A percentile compares a stretch with the other conserved stretches of the same genome.
phyloP scores from a whole-genome alignment of 805 yeast species.

The Ogataea pini region DNA sequence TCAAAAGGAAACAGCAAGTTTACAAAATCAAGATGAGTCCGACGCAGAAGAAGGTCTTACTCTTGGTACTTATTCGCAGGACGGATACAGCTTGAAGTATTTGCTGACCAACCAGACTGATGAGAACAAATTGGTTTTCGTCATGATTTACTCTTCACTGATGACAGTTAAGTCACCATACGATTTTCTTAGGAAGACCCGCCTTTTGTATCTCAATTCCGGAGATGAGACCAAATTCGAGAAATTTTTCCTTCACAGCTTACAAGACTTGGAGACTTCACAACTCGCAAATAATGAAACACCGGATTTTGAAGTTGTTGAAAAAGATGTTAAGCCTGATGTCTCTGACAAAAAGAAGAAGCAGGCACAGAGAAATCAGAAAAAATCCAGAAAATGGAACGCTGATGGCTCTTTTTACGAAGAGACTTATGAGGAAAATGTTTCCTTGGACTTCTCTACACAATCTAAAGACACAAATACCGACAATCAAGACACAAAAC shows the following conservation, averaged over 20 bases:
- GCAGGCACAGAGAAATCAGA: constrained; percentile 23
- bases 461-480: constrained; percentile 21
- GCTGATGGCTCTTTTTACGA: constrained; percentile 60
- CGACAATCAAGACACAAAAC: constrained; percentile 24
- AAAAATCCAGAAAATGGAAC: constrained; percentile 64
- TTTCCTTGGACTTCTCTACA: constrained; percentile 57
- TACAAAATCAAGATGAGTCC: constrained; percentile 23
- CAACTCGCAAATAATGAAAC: constrained; percentile 11
- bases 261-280: constrained; percentile 31
- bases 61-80: constrained; percentile 35
- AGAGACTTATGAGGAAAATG: constrained; percentile 37
- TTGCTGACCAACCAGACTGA: constrained; percentile 39
- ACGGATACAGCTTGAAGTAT: constrained; percentile 48
- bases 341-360: constrained; percentile 16
- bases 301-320: constrained; percentile 9
- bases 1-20: constrained; percentile 22
- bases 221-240: constrained; percentile 35
- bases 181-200: constrained; percentile 30
- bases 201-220: constrained; percentile 26
- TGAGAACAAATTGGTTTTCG: constrained; percentile 38
- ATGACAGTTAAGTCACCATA: constrained; percentile 32
- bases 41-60: constrained; percentile 24
- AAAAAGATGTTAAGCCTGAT: constrained; percentile 1
- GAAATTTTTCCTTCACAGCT: constrained; percentile 42
- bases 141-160: constrained; percentile 43